A percentile compares a stretch with the other conserved stretches of the same genome.
Conservation (phyloP, 2,329 filamentous ascomycete genomes). For the Fusarium camptoceras region DNA sequence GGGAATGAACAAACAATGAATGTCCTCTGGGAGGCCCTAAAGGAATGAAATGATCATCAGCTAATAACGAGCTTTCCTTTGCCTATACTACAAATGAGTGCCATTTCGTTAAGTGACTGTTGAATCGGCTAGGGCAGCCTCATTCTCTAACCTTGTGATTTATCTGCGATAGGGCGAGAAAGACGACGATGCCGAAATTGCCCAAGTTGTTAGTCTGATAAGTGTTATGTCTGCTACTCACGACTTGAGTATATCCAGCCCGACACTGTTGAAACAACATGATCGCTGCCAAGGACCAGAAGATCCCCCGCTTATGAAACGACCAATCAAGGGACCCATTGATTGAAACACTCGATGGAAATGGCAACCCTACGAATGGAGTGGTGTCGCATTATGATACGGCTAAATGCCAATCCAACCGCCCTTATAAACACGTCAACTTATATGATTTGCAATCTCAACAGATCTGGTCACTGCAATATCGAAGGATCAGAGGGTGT, state of each 20-base stretch:
- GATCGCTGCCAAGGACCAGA: neutral
- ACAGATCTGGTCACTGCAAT: neutral
- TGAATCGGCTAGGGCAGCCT: neutral
- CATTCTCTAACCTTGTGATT: neutral
- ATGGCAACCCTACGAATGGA: conserved; percentile 29
- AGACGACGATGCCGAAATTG: neutral
- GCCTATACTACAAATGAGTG: neutral
- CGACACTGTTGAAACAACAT: neutral
- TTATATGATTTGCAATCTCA: neutral
- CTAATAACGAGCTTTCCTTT: neutral
- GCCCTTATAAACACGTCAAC: conserved; percentile 1
- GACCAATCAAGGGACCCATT: conserved; percentile 21
- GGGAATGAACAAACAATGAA: conserved; percentile 1
- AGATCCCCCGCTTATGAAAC: neutral
- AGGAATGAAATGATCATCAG: neutral
- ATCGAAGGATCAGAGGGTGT: conserved; percentile 12
- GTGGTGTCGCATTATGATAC: neutral
- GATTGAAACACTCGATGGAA: conserved; percentile 20
- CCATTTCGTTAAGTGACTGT: neutral
- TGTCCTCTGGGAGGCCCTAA: neutral
- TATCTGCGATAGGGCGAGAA: neutral
- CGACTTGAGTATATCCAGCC: neutral
- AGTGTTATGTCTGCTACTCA: neutral
- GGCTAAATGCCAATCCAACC: conserved; percentile 10
- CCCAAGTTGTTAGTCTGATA: neutral